A percentile compares a stretch with the other conserved stretches of the same genome.
These are phyloP conservation scores for Crithidia sp. DNA, from an alignment of 208 protist species.

Conservation along the genomic window DNA sequence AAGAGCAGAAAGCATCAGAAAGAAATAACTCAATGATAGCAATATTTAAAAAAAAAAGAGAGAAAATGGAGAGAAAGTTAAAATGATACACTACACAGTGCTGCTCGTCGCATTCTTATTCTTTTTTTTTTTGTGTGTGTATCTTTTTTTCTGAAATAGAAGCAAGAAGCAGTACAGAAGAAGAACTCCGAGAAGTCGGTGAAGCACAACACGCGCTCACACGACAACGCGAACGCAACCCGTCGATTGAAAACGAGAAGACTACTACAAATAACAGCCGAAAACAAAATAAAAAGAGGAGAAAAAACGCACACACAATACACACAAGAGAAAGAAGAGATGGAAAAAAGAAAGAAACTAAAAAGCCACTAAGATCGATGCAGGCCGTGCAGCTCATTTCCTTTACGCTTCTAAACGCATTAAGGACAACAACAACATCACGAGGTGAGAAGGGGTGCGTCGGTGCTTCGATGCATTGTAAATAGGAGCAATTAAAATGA, in stretches of 20 bases:
- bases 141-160: too few relatives aligned
- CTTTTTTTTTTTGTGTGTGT: too few relatives aligned
- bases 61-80: not conserved
- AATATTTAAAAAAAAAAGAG: not conserved
- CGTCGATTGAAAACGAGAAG: not conserved
- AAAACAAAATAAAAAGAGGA: not conserved
- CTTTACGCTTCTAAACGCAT: too few relatives aligned
- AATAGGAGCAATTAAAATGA: too few relatives aligned
- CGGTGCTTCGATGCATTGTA: too few relatives aligned
- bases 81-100: too few relatives aligned
- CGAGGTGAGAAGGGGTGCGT: too few relatives aligned
- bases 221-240: too few relatives aligned
- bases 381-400: not conserved
- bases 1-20: too few relatives aligned
- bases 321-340: not conserved
- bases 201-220: not conserved
- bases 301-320: too few relatives aligned
- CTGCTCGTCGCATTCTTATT: too few relatives aligned
- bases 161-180: not conserved
- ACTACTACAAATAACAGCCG: not conserved
- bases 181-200: not conserved
- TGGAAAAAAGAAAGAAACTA: not conserved
- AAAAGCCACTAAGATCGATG: not conserved
- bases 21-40: not conserved
- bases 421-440: too few relatives aligned